These are phyloP conservation scores for Leishmania major DNA, from an alignment of 208 protist genomes.

Conservation along the genomic window DNA sequence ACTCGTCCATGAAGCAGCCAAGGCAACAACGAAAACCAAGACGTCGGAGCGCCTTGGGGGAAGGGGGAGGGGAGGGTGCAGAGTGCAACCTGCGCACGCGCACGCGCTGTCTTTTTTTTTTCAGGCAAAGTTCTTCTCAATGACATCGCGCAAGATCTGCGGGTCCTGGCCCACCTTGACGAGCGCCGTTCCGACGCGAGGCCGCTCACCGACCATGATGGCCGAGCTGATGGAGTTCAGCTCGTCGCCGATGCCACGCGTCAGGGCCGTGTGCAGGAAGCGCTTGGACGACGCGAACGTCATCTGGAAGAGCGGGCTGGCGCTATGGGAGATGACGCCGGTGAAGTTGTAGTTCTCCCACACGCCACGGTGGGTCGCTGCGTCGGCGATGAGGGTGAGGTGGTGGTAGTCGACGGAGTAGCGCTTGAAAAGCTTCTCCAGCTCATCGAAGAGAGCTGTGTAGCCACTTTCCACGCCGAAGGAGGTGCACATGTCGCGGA, in stretches of 20 bases:
- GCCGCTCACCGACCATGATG: slow-evolving; percentile 91
- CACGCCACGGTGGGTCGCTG: slow-evolving; percentile 81
- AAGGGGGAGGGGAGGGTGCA: neutral
- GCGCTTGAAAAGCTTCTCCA: slow-evolving; percentile 85
- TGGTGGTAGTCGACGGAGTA: slow-evolving; percentile 91
- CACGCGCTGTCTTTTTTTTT: neutral
- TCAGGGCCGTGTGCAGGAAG: slow-evolving; percentile 87
- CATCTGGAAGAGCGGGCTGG: slow-evolving; percentile 92
- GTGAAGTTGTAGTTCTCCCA: slow-evolving; percentile 93
- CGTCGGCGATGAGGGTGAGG: slow-evolving; percentile 89
- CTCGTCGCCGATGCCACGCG: slow-evolving; percentile 76
- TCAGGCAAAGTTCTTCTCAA: slow-evolving; percentile 69
- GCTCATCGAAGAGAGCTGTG: slow-evolving; percentile 79
- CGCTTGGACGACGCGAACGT: slow-evolving; percentile 88
- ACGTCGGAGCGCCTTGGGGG: neutral
- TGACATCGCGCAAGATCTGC: slow-evolving; percentile 66
- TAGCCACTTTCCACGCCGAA: slow-evolving; percentile 89
- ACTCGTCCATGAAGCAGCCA: neutral
- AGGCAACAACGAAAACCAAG: neutral
- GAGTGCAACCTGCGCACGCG: neutral
- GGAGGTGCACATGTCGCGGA: slow-evolving; percentile 75
- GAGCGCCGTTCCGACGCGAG: slow-evolving; percentile 83
- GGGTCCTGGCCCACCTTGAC: slow-evolving; percentile 65
- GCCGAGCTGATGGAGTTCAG: slow-evolving; percentile 84
- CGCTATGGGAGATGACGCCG: slow-evolving; percentile 83